Base-by-base conservation (phyloP, 2,329 filamentous ascomycete genomes). In the Talaromyces atroroseus region DNA sequence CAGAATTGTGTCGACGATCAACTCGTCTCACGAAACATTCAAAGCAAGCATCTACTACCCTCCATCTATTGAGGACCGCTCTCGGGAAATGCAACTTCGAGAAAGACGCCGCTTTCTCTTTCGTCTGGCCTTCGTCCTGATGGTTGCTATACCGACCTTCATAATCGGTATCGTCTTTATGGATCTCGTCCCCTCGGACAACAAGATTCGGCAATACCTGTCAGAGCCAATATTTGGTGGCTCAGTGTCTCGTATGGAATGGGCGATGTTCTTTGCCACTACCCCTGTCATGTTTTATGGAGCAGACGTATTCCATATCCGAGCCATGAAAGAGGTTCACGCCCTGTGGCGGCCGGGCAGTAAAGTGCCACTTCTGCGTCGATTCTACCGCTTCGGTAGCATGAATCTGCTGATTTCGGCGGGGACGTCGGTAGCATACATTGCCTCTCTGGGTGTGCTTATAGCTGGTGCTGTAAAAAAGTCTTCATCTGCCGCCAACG, bases 361-460 rank as follows among this genome's bases (percentile, higher is more conserved):
- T 67, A 83, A 81, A 38, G 86, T 86, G 1, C 88, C 90, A 0
- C 69, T 95, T 3, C 64, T 89, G 16, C 82, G 87, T 63, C 80
- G 92, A 14, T 92, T 96, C 66, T 90, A 91, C 70, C 85, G 88
- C n/a, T 96, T 96, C 66, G 92, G 92, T 8, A 96, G 91, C 75
- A 96, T 96, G 92, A 95, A 95, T 68, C 87, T 95, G 76, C 81
- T 96, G 58, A 92, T 96, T 73, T 94, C 88, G 7, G 80, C 95
- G 2, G 92, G 91, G 5, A 95, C 92, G 0, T 87, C 84, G 2
- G 90, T 96, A 59, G 92, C 92, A 1, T 96, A 95, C 69, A 77
- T 95, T 60, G 86, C 90, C 0, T 95, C 90, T 0, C 75, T 95
- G 23, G 87, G 84, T 16, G 85, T 95, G 61, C 80, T 96, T 68